Evolutionary conservation across 306 rosid genomes (phyloP), one percentile per base, ranked within the genome.

Genomic region (Argentina anserina): DNA sequence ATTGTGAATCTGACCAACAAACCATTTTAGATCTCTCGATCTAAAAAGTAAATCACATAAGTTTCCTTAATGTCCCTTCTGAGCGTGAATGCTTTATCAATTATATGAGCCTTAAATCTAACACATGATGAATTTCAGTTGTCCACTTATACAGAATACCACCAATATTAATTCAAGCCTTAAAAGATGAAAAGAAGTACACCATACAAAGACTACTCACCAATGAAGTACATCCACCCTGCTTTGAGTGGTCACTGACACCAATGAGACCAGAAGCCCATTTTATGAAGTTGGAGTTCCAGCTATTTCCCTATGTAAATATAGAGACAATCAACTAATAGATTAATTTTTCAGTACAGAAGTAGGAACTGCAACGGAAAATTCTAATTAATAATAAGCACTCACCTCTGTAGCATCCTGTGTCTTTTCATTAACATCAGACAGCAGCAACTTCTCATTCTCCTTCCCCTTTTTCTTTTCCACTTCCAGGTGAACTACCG

Each of bases 261-360:
- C 96, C 76, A 82, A 94, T 87, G 72, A 94, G 86, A 78, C 91
- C 96, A 83, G 96, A 84, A 68, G 99, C 97, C 99, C 99, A 94
- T 84, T 86, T 94, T 64, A 91, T 65, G 43, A 94, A 71, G 84
- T 90, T 91, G 60, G 95, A 83, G 86, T 94, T 90, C 99, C 99
- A 94, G 79, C 83, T 63, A 82, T 72, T 84, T 76, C 86, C 96
- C 99, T 94, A 64, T 46, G 70, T 52, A 70, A 67, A 81, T 28
- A 53, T 7, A 62, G 72, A n/a, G 37, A 79, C 71, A 76, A 67
- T 10, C n/a, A 7, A 47, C 53, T 3, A 5, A 77, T 3, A 61
- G 37, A 59, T n/a, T 47, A 73, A 50, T 63, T 33, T 2, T 36
- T 45, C 59, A 53, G 36, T 10, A 34, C 40, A 0, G 31, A 7